Evolutionary conservation across 768 basidiomycete species (phyloP).

Genomic region (Suillus spraguei): DNA sequence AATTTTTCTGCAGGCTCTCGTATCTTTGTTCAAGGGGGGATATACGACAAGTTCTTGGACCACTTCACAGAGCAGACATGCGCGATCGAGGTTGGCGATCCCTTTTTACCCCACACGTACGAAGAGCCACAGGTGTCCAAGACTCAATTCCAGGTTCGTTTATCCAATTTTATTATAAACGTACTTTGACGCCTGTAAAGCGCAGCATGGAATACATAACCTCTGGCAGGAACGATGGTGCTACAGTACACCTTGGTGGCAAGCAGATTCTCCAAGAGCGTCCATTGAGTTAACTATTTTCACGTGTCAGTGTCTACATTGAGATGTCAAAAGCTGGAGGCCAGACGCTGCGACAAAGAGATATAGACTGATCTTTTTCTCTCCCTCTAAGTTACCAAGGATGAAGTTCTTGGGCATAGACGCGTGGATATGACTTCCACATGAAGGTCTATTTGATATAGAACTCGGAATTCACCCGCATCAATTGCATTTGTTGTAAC

Average conservation of each 20-base stretch:
- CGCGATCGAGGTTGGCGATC: slow-evolving; percentile 43
- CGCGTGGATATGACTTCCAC: too few species aligned
- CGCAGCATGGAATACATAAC: slow-evolving; percentile 50
- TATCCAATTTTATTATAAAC: neutral
- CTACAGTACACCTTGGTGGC: slow-evolving; percentile 48
- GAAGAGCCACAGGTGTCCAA: slow-evolving; percentile 54
- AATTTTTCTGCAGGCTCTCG: slow-evolving; percentile 56
- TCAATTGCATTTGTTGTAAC: neutral
- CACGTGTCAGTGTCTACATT: too few species aligned
- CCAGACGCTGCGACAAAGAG: too few species aligned
- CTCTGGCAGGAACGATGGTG: slow-evolving; percentile 51
- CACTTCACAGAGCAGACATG: slow-evolving; percentile 40
- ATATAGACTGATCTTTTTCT: too few species aligned
- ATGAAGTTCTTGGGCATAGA: too few species aligned
- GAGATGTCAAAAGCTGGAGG: too few species aligned
- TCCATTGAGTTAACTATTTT: slow-evolving; percentile 50
- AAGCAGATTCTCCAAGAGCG: slow-evolving; percentile 42
- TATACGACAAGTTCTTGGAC: slow-evolving; percentile 60
- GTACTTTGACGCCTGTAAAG: slow-evolving; percentile 22
- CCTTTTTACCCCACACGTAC: slow-evolving; percentile 42
- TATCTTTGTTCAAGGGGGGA: slow-evolving; percentile 55
- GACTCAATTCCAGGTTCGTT: slow-evolving; percentile 44
- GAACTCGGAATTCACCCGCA: neutral
- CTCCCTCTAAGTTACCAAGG: too few species aligned
- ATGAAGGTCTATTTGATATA: too few species aligned